These are phyloP conservation scores for Cryptococcus sp. DNA, from an alignment of 1,284 basidiomycete species.

Conservation along the genomic window DNA sequence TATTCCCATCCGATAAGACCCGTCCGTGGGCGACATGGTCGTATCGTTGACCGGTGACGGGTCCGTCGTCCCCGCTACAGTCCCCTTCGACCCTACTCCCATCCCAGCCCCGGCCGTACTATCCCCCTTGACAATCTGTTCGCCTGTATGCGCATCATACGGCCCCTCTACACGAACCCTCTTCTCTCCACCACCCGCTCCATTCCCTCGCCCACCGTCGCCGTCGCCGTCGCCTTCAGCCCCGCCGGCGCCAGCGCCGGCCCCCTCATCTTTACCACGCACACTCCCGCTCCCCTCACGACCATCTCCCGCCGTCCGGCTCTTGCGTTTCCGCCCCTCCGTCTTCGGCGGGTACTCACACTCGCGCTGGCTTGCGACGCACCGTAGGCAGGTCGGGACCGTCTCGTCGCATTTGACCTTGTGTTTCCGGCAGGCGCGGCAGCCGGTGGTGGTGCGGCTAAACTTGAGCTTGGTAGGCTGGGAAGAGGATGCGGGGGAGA, in stretches of 20 bases:
- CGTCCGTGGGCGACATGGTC: constrained; percentile 8
- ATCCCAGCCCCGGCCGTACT: too few species aligned
- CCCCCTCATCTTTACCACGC: background rate
- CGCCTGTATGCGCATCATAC: too few species aligned
- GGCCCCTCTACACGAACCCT: too few species aligned
- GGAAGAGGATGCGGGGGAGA: background rate
- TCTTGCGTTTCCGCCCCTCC: constrained; percentile 6
- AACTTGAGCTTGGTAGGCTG: constrained; percentile 18
- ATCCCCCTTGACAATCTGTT: too few species aligned
- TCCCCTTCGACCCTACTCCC: too few species aligned
- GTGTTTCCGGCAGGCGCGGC: constrained; percentile 19
- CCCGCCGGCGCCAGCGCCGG: background rate
- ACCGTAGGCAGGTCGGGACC: constrained; percentile 23
- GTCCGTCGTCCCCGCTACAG: background rate
- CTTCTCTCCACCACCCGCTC: background rate
- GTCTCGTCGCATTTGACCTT: constrained; percentile 37
- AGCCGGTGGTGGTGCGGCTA: constrained; percentile 25
- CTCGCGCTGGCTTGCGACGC: constrained; percentile 21
- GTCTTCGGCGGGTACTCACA: constrained; percentile 22
- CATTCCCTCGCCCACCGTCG: background rate
- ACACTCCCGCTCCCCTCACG: background rate
- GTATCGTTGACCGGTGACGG: background rate
- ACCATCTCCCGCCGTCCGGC: background rate
- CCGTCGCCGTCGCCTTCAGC: background rate
- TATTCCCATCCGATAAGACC: background rate